A percentile compares a stretch with the other conserved stretches of the same genome.
Evolutionary conservation across 768 basidiomycete genomes (phyloP).

Genomic region (Rhodosporidiobolus odoratus): DNA sequence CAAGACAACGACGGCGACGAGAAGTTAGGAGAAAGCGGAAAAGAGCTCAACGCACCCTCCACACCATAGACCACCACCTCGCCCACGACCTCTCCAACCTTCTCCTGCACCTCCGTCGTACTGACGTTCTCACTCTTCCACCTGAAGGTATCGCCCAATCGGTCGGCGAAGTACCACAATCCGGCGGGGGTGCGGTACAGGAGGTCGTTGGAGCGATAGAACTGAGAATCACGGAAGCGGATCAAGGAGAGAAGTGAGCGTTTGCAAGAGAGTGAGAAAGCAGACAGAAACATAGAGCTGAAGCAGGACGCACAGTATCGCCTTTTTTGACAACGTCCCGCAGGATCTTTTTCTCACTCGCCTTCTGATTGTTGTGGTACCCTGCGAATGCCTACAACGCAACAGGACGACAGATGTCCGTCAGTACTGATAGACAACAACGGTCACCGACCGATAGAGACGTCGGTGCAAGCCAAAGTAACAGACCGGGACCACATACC

Average conservation of each 20-base stretch:
- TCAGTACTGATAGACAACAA: too few species aligned
- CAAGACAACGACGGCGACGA: neutral
- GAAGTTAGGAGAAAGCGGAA: neutral
- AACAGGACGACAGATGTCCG: neutral
- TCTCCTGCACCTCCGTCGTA: constrained; percentile 25
- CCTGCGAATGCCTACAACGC: constrained; percentile 20
- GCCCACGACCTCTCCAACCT: constrained; percentile 19
- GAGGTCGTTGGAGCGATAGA: constrained; percentile 34
- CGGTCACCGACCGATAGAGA: too few species aligned
- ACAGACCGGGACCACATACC: constrained; percentile 9
- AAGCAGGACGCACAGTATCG: constrained; percentile 8
- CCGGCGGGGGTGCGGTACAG: constrained; percentile 18
- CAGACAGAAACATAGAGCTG: neutral
- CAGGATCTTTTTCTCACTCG: constrained; percentile 38
- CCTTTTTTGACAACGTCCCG: constrained; percentile 30
- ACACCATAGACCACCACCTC: constrained; percentile 36
- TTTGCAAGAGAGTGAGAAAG: neutral
- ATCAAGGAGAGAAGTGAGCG: neutral
- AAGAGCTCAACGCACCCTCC: neutral
- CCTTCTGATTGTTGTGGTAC: constrained; percentile 23
- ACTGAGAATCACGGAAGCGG: constrained; percentile 1
- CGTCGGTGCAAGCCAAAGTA: too few species aligned
- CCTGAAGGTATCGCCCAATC: constrained; percentile 36
- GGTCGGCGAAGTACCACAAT: constrained; percentile 30
- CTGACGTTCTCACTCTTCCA: constrained; percentile 37